phyloP scores from a whole-genome alignment of 805 yeast genomes.

The Metschnikowia aberdeeniae region DNA sequence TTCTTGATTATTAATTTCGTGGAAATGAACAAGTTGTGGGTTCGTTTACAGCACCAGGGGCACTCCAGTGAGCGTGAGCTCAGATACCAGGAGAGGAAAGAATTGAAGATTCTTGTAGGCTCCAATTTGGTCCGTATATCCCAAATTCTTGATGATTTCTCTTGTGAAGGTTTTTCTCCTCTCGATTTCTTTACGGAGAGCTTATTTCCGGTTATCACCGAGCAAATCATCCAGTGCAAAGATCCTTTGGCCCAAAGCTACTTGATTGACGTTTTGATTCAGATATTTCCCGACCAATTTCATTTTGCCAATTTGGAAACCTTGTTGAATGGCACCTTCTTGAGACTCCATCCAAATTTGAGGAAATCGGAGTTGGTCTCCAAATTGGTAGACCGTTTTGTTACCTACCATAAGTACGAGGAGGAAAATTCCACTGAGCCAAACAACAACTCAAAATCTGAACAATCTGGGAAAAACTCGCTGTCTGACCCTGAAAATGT shows the following conservation, averaged over 20 bases:
- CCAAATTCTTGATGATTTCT: slow-evolving; percentile 74
- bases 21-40: slow-evolving; percentile 98
- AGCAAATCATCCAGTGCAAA: slow-evolving; percentile 88
- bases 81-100: slow-evolving; percentile 76
- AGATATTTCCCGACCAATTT: slow-evolving; percentile 91
- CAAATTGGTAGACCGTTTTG: slow-evolving; percentile 68
- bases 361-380: slow-evolving; percentile 60
- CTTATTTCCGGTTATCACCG: slow-evolving; percentile 75
- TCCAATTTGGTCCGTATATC: slow-evolving; percentile 86
- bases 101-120: slow-evolving; percentile 87
- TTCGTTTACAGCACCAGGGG: slow-evolving; percentile 92
- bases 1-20: slow-evolving; percentile 84
- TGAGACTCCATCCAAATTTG: slow-evolving; percentile 67
- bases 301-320: slow-evolving; percentile 71
- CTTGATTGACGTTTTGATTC: slow-evolving; percentile 83
- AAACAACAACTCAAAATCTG: not conserved
- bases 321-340: slow-evolving; percentile 57
- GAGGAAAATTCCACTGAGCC: slow-evolving; percentile 9
- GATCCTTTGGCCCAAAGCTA: slow-evolving; percentile 93
- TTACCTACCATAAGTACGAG: slow-evolving; percentile 40
- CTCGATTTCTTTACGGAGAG: slow-evolving; percentile 38
- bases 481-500: not conserved
- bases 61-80: slow-evolving; percentile 76
- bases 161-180: slow-evolving; percentile 33
- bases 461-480: not conserved